phyloP scores from a whole-genome alignment of 1,284 basidiomycete genomes.

The Puccinia brachypodii region DNA sequence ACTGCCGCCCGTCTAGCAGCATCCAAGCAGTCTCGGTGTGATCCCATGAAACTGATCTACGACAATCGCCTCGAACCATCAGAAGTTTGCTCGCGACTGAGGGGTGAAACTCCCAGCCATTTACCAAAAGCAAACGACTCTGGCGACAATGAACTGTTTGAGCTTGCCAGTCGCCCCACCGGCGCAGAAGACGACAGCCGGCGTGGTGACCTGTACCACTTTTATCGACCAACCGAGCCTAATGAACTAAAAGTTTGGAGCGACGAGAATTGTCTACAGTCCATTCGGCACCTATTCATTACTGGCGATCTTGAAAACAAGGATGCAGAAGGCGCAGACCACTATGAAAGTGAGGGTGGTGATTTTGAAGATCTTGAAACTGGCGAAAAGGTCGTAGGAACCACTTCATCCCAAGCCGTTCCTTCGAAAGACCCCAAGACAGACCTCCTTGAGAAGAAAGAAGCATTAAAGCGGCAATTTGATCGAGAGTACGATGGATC shows the following conservation, averaged over 20 bases:
- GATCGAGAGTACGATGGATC: slow-evolving; percentile 96
- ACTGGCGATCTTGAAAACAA: slow-evolving; percentile 65
- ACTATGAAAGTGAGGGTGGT: slow-evolving; percentile 61
- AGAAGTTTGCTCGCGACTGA: slow-evolving; percentile 64
- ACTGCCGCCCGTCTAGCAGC: slow-evolving; percentile 60
- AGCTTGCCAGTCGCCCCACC: slow-evolving; percentile 31
- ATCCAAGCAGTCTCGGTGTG: slow-evolving; percentile 61
- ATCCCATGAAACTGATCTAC: slow-evolving; percentile 88
- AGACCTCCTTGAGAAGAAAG: slow-evolving; percentile 78
- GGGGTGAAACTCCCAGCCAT: slow-evolving; percentile 56
- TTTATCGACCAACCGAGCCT: slow-evolving; percentile 64
- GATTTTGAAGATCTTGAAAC: slow-evolving; percentile 63
- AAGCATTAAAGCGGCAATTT: slow-evolving; percentile 86
- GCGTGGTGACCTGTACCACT: slow-evolving; percentile 67
- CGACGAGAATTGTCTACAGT: slow-evolving; percentile 77
- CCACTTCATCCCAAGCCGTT: slow-evolving; percentile 52
- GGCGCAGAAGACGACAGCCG: slow-evolving; percentile 40
- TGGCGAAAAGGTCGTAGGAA: slow-evolving; percentile 60
- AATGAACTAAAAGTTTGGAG: slow-evolving; percentile 73
- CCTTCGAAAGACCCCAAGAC: slow-evolving; percentile 54
- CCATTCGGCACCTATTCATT: slow-evolving; percentile 85
- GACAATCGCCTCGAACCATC: slow-evolving; percentile 67
- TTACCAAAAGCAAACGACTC: slow-evolving; percentile 14
- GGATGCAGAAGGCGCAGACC: slow-evolving; percentile 56
- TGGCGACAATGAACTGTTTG: slow-evolving; percentile 54